phyloP scores from a whole-genome alignment of 257 asterid genomes.

The Fraxinus excelsior region DNA sequence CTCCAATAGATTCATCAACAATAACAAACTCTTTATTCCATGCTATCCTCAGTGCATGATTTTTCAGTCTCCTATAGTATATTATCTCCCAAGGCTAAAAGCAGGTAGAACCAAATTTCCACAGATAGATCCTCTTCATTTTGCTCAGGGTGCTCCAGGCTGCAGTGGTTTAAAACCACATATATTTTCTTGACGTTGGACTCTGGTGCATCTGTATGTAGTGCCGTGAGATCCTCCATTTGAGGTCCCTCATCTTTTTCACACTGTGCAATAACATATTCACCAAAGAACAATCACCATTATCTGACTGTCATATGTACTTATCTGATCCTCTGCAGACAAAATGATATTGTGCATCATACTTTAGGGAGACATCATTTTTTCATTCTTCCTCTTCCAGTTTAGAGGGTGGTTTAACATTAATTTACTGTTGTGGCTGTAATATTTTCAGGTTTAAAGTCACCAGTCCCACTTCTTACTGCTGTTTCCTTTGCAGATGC shows the following conservation, averaged over 20 bases:
- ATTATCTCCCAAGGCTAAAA: no score
- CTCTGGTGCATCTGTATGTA: slow-evolving; percentile 18
- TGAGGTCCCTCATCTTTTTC: slow-evolving; percentile 21
- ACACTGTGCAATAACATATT: slow-evolving; percentile 13
- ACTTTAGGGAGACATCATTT: slow-evolving; percentile 14
- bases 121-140: no score
- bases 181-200: no score
- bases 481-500: slow-evolving; percentile 23
- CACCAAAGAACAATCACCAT: slow-evolving; percentile 20
- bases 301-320: slow-evolving; percentile 19
- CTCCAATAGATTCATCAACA: no score
- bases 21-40: no score
- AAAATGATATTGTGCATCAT: slow-evolving; percentile 21
- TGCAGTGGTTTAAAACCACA: no score
- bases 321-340: slow-evolving; percentile 21
- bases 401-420: slow-evolving; percentile 12
- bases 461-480: slow-evolving; percentile 12
- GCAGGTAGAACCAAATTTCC: no score
- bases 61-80: no score
- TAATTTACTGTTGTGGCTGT: slow-evolving; percentile 18
- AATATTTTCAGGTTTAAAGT: slow-evolving; percentile 15
- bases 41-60: no score
- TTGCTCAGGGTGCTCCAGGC: no score
- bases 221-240: slow-evolving; percentile 20
- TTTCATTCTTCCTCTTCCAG: slow-evolving; percentile 23